Base-by-base conservation (phyloP, 495 filamentous ascomycete genomes). In the Cercophora newfieldiana region DNA sequence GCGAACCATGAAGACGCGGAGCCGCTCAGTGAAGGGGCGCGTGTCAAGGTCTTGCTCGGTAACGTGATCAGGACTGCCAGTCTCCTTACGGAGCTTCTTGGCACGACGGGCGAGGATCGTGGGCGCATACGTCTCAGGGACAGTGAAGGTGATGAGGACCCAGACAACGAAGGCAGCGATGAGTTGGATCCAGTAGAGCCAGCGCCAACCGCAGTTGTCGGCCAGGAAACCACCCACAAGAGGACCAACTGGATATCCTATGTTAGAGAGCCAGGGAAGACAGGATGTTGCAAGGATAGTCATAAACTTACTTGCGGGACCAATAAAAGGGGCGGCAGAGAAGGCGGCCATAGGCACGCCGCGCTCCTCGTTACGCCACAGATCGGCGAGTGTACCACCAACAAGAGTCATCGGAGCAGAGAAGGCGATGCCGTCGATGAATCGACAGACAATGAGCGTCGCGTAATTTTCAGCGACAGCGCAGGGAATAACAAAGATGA, bases 281-380 rank as follows among this genome's bases (percentile, higher is more conserved):
- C 21, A 22, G 0, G 7, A 19, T 30, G 19, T n/a, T n/a, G n/a
- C n/a, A n/a, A n/a, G n/a, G n/a, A n/a, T n/a, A n/a, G n/a, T n/a
- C n/a, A n/a, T n/a, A n/a, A 66, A 77, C 78, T 47, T 72, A 74
- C 87, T 85, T 6, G 90, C 90, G 50, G 91, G 90, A 3, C 90
- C 91, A 31, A 92, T 80, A 70, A 93, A 91, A 0, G 91, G 91
- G 29, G 90, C 91, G 28, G 91, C 90, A 28, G 84, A 88, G 77
- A 93, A 94, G 30, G 90, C 89, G n/a, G 91, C 91, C 91, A 94
- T 93, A 2, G 91, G 90, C 28, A 93, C 87, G 70, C 91, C 91
- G 44, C 91, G 83, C 70, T 94, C 91, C 68, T 93, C 91, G n/a
- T 86, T 90, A 57, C 76, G 86, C 90, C 91, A 94, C 10, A 93